Conservation (phyloP, 768 basidiomycete species). For the Sporobolomyces phaffii region DNA sequence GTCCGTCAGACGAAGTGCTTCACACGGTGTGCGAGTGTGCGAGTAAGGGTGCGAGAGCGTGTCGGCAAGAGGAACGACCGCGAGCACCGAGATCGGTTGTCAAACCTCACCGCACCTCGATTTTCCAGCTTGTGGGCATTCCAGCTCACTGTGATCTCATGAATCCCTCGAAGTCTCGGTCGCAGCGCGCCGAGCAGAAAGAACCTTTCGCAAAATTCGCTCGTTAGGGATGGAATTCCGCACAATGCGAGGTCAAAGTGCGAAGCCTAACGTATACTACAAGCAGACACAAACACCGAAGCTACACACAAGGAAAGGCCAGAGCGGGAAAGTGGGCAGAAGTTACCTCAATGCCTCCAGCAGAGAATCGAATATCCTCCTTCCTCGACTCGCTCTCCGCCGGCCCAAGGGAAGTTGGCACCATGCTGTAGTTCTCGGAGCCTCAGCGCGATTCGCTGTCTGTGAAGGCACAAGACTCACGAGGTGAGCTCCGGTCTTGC, state of each 20-base stretch:
- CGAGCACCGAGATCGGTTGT: not conserved
- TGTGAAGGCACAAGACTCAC: slow-evolving; percentile 45
- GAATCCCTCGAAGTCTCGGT: no score
- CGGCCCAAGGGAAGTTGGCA: slow-evolving; percentile 50
- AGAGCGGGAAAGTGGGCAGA: not conserved
- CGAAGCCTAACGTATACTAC: no score
- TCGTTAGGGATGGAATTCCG: no score
- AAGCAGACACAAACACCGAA: no score
- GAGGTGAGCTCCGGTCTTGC: slow-evolving; percentile 66
- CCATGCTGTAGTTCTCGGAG: slow-evolving; percentile 51
- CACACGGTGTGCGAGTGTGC: not conserved
- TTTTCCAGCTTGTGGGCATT: no score
- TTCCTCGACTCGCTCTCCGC: slow-evolving; percentile 47
- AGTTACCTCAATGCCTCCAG: slow-evolving; percentile 8
- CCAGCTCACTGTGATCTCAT: no score
- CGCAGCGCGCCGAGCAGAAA: no score
- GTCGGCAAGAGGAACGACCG: no score
- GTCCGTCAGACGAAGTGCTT: slow-evolving; percentile 15
- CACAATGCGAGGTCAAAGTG: not conserved
- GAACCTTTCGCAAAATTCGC: no score
- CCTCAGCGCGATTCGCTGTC: not conserved
- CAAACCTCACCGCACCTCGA: no score
- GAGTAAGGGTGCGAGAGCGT: not conserved
- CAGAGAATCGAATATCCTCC: slow-evolving; percentile 53
- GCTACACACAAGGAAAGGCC: no score